Evolutionary conservation across 2,329 filamentous ascomycete species (phyloP).

Genomic region (Akanthomyces lecanii): DNA sequence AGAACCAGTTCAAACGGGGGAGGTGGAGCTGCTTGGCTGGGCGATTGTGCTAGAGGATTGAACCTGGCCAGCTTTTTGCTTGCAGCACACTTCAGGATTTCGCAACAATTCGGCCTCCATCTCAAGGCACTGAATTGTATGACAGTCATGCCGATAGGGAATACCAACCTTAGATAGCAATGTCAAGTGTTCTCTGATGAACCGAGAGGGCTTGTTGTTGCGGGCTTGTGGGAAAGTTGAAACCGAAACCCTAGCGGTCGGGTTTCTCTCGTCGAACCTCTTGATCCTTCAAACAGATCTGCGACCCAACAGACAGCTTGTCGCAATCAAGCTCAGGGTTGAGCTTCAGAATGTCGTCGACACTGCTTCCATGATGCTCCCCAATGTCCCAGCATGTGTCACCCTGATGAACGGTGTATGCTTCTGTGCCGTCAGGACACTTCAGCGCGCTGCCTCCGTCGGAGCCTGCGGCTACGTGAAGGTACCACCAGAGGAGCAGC

Average conservation of each 20-base stretch:
- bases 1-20: too few relatives aligned
- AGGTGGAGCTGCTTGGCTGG: too few relatives aligned
- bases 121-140: not conserved
- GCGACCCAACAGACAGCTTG: conserved; percentile 36
- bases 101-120: too few relatives aligned
- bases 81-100: too few relatives aligned
- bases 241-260: not conserved
- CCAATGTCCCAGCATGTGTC: conserved; percentile 54
- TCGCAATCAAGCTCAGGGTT: conserved; percentile 48
- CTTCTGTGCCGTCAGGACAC: conserved; percentile 29
- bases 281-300: conserved; percentile 41
- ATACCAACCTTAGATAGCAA: not conserved
- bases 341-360: conserved; percentile 42
- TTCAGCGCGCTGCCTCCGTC: conserved; percentile 20
- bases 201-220: not conserved
- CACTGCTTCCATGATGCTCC: conserved; percentile 35
- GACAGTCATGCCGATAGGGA: not conserved
- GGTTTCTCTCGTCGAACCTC: not conserved
- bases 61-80: too few relatives aligned
- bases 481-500: conserved; percentile 46
- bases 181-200: not conserved
- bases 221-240: not conserved
- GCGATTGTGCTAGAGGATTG: too few relatives aligned
- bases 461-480: conserved; percentile 31
- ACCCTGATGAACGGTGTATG: conserved; percentile 40